Conservation (phyloP, 108 stramenopile species). For the Conticribra guillardii region DNA sequence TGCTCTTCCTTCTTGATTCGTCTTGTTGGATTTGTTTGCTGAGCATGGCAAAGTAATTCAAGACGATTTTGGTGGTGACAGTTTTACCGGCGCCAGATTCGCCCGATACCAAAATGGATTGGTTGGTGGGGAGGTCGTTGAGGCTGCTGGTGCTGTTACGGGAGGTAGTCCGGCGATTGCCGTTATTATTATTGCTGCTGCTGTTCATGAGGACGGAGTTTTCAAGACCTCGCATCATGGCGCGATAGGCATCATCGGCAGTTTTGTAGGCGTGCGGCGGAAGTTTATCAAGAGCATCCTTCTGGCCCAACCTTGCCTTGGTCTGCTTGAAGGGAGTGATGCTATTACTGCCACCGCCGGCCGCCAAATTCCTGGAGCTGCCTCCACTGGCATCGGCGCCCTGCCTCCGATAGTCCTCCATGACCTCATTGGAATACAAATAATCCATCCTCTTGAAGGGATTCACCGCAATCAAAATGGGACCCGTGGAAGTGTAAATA, state of each 20-base stretch:
- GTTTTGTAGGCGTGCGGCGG: slow-evolving; percentile 95
- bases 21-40: slow-evolving; percentile 56
- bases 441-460: slow-evolving; percentile 91
- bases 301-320: slow-evolving; percentile 6
- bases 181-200: not conserved
- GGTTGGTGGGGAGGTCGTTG: not conserved
- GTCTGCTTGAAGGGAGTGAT: slow-evolving; percentile 48
- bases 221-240: slow-evolving; percentile 90
- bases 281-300: slow-evolving; percentile 15
- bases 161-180: slow-evolving; percentile 1
- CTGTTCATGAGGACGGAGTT: slow-evolving; percentile 59
- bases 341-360: slow-evolving; percentile 41
- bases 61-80: slow-evolving; percentile 95
- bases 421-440: slow-evolving; percentile 76
- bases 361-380: too few species aligned
- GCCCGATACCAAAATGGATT: not conserved
- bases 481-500: slow-evolving; percentile 93
- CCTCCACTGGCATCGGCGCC: slow-evolving; percentile 55
- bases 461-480: slow-evolving; percentile 93
- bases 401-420: slow-evolving; percentile 78
- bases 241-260: slow-evolving; percentile 94
- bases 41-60: slow-evolving; percentile 91
- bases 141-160: not conserved
- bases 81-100: slow-evolving; percentile 98
- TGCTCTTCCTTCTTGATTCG: not conserved